Evolutionary conservation across 331 rosid genomes (phyloP), one percentile per base, ranked within the genome.

Genomic region (Cydonia oblonga): DNA sequence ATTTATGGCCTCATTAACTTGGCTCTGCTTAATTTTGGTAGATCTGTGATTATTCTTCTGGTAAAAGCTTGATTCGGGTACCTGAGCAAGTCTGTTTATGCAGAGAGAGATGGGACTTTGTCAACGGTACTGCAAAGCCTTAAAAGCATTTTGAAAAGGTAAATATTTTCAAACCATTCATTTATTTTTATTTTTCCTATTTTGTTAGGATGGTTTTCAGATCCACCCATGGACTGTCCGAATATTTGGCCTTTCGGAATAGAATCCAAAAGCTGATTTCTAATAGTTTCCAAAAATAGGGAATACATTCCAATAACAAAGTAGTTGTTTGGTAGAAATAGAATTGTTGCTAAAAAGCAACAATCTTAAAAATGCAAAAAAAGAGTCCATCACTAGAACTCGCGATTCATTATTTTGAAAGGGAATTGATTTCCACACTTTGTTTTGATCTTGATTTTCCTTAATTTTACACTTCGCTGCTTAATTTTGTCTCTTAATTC

Each of bases 211-310:
- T 15, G 30, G 18, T 54, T 54, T 19, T 32, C 64, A 67, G 78
- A 86, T 77, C 75, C 68, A 60, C 35, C 65, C 6, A 72, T 52
- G 33, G 22, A 80, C 49, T 44, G 60, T 35, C n/a, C 58, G 46
- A 29, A 59, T 76, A 44, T 5, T 40, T 44, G 52, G 52, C 52
- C 29, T 9, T 12, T 24, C 26, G 32, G n/a, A 23, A 13, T 13
- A 58, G 64, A 60, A 25, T 28, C 22, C 35, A 16, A 60, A 60
- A 26, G 3, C 38, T 15, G 30, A 14, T 29, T 60, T 26, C 30
- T 56, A 25, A 25, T 28, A 2, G 15, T 60, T 6, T 60, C 12
- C 56, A 51, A 51, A 15, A 60, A 60, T 28, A 60, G 19, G 22
- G 38, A 60, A 30, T 25, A 18, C 63, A 57, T 57, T 57, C 56